Conservation (phyloP, 257 asterid species). For the Datura wrightii region DNA sequence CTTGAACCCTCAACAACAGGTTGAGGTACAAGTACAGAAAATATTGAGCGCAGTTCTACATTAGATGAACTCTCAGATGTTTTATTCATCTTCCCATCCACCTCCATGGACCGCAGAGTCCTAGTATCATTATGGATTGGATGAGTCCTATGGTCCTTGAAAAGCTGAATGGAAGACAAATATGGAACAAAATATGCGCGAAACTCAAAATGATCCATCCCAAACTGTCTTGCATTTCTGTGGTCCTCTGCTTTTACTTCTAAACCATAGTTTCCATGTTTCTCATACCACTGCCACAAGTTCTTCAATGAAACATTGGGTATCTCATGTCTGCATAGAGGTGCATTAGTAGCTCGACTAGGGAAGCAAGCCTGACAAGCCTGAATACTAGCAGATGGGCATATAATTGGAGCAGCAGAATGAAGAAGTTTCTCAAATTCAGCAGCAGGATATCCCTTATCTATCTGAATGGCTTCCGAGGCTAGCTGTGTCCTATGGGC, state of each 20-base stretch:
- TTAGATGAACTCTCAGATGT: slow-evolving; percentile 27
- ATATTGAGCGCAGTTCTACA: slow-evolving; percentile 28
- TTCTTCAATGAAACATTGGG: slow-evolving; percentile 38
- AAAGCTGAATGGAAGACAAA: slow-evolving; percentile 47
- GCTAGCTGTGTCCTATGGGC: slow-evolving; percentile 35
- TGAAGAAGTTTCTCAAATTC: slow-evolving; percentile 39
- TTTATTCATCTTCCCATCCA: slow-evolving; percentile 20
- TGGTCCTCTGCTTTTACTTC: slow-evolving; percentile 43
- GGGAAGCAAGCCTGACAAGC: slow-evolving; percentile 27
- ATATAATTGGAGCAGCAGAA: slow-evolving; percentile 43
- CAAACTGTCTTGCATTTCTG: slow-evolving; percentile 26
- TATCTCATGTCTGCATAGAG: slow-evolving; percentile 35
- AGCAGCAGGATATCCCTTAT: slow-evolving; percentile 38
- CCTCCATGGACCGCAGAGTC: slow-evolving; percentile 20
- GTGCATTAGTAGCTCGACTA: slow-evolving; percentile 22
- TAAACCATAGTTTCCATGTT: slow-evolving; percentile 42
- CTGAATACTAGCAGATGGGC: slow-evolving; percentile 18
- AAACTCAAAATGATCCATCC: slow-evolving; percentile 31
- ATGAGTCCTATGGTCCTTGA: slow-evolving; percentile 29
- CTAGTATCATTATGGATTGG: slow-evolving; percentile 13
- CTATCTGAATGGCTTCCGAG: slow-evolving; percentile 35
- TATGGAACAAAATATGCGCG: slow-evolving; percentile 45
- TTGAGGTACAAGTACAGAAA: slow-evolving; percentile 37
- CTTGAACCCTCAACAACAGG: slow-evolving; percentile 24
- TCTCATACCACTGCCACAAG: slow-evolving; percentile 47